Conservation (phyloP, 768 basidiomycete species). For the Collybia mongolica region DNA sequence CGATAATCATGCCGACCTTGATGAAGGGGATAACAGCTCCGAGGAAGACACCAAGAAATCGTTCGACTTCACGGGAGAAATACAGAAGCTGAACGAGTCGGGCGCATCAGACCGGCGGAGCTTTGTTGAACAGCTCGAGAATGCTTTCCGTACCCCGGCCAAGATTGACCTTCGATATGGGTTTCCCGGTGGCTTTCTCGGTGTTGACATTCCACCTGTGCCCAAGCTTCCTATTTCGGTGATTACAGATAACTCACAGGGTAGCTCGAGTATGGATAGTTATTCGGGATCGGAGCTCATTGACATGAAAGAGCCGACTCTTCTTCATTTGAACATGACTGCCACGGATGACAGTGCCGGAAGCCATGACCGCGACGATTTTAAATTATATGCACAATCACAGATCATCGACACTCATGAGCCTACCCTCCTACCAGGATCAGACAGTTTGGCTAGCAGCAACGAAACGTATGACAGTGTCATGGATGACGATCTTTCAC, state of each 20-base stretch:
- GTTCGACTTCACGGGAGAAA: constrained; percentile 83
- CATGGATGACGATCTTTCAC: constrained; percentile 15
- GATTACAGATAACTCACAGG: constrained; percentile 6
- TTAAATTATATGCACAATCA: constrained; percentile 25
- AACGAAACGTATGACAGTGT: constrained; percentile 20
- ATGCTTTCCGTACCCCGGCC: constrained; percentile 75
- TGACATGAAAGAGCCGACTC: constrained; percentile 27
- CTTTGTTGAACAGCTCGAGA: constrained; percentile 82
- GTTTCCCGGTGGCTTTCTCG: constrained; percentile 34
- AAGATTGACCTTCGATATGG: constrained; percentile 58
- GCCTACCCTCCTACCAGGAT: constrained; percentile 36
- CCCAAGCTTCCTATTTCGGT: constrained; percentile 43
- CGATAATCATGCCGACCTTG: constrained; percentile 35
- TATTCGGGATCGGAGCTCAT: constrained; percentile 18
- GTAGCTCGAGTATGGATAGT: constrained; percentile 15
- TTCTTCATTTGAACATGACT: constrained; percentile 19
- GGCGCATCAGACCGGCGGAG: constrained; percentile 68
- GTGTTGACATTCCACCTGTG: constrained; percentile 46
- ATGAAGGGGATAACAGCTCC: constrained; percentile 36
- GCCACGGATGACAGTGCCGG: constrained; percentile 8
- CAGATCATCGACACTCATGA: constrained; percentile 31
- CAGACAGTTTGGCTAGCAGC: constrained; percentile 35
- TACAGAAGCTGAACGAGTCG: constrained; percentile 66
- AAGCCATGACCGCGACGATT: constrained; percentile 5
- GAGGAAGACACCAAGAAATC: constrained; percentile 77